Conservation (phyloP, 495 filamentous ascomycete genomes). For the Lophiotrema nucula region DNA sequence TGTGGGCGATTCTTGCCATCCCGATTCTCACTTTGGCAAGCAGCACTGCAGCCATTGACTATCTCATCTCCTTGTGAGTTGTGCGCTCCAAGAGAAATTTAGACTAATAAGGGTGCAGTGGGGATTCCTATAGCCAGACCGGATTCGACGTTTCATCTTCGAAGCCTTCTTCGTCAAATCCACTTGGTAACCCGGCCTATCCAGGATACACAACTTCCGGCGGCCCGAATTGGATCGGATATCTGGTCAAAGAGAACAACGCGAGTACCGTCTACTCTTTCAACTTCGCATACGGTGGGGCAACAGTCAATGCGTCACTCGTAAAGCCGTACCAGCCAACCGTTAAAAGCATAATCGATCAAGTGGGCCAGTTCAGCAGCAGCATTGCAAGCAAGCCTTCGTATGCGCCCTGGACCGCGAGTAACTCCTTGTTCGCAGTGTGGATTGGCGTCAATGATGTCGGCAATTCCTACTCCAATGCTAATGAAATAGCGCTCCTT, state of each 20-base stretch:
- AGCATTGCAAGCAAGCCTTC: constrained; percentile 19
- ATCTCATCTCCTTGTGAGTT: too few relatives aligned
- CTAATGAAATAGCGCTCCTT: too few relatives aligned
- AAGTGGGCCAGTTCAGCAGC: constrained; percentile 23
- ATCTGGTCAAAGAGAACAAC: constrained; percentile 18
- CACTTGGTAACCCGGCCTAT: constrained; percentile 30
- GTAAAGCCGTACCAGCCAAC: constrained; percentile 15
- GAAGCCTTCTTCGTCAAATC: constrained; percentile 20
- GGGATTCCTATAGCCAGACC: constrained; percentile 30
- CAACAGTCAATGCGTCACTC: constrained; percentile 21
- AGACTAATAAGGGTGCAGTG: constrained; percentile 1
- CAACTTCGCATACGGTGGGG: constrained; percentile 34
- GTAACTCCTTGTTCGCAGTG: constrained; percentile 16
- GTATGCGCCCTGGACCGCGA: constrained; percentile 24
- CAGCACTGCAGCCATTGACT: too few relatives aligned
- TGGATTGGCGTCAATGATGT: constrained; percentile 36
- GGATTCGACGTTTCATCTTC: constrained; percentile 25
- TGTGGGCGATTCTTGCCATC: too few relatives aligned
- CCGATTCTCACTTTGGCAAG: too few relatives aligned
- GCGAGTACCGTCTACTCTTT: constrained; percentile 8
- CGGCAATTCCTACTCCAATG: too few relatives aligned
- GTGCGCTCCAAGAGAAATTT: not conserved
- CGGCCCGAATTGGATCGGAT: constrained; percentile 32
- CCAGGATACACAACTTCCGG: constrained; percentile 31
- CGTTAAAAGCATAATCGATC: constrained; percentile 29